Evolutionary conservation across 2,329 filamentous ascomycete genomes (phyloP).

Genomic region (Tothia fuscella): DNA sequence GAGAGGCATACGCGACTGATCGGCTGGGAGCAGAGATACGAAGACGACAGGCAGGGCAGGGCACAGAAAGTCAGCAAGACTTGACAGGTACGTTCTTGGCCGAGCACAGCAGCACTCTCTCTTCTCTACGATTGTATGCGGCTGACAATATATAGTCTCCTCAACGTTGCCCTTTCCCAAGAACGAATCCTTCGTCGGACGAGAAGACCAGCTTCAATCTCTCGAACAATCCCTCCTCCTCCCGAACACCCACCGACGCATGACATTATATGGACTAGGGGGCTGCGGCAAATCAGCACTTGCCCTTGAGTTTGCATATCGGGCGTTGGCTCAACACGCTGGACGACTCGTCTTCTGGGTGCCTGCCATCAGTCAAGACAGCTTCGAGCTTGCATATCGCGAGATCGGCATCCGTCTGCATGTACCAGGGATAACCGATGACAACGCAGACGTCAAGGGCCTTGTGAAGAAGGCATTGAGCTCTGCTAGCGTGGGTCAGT

Average conservation of each 20-base stretch:
- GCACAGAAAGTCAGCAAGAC: slow-evolving; percentile 9
- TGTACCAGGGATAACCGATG: slow-evolving; percentile 13
- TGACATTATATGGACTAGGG: slow-evolving; percentile 21
- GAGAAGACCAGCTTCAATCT: slow-evolving; percentile 16
- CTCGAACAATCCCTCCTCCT: slow-evolving; percentile 20
- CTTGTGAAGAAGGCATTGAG: slow-evolving; percentile 17
- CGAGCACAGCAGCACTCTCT: neutral
- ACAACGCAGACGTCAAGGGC: slow-evolving; percentile 17
- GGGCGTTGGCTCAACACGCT: slow-evolving; percentile 14
- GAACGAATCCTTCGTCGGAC: slow-evolving; percentile 19
- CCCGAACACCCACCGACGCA: slow-evolving; percentile 15
- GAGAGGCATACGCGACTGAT: neutral
- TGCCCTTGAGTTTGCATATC: slow-evolving; percentile 21
- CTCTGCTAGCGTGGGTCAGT: slow-evolving; percentile 13
- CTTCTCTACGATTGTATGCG: too few species aligned
- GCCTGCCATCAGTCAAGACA: slow-evolving; percentile 14
- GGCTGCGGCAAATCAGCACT: slow-evolving; percentile 23
- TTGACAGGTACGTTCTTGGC: slow-evolving; percentile 6
- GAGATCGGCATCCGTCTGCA: slow-evolving; percentile 11
- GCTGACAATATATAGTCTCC: slow-evolving; percentile 11
- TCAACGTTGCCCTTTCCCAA: slow-evolving; percentile 17
- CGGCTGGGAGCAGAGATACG: slow-evolving; percentile 7
- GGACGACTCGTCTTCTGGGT: slow-evolving; percentile 15
- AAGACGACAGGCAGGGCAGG: slow-evolving; percentile 3
- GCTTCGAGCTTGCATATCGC: slow-evolving; percentile 13